phyloP scores from a whole-genome alignment of 345 rosid genomes.

The Aurinia saxatilis region DNA sequence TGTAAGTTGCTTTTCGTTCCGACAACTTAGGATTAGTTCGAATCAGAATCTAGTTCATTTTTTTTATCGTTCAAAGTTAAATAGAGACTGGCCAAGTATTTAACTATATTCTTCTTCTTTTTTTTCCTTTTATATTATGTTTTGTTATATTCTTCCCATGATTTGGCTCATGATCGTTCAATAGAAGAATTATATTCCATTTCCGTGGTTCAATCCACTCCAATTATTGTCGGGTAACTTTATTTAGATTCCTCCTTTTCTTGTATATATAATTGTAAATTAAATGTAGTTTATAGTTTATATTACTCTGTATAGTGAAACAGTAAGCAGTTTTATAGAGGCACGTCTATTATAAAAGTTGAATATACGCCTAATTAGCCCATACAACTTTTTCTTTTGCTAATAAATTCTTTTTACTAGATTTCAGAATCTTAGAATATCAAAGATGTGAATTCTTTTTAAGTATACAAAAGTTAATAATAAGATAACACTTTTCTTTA shows the following conservation, averaged over 20 bases:
- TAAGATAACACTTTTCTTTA: no score
- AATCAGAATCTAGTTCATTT: constrained; percentile 24
- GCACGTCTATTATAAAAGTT: not conserved
- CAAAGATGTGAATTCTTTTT: no score
- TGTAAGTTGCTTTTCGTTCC: constrained; percentile 7
- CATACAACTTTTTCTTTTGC: not conserved
- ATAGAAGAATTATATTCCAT: constrained; percentile 8
- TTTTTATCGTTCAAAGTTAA: not conserved
- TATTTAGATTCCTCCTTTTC: not conserved
- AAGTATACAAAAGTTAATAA: no score
- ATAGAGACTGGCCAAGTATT: not conserved
- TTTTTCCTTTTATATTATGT: not conserved
- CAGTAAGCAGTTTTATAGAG: not conserved
- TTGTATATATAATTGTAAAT: not conserved
- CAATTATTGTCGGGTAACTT: constrained; percentile 5
- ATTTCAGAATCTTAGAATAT: no score
- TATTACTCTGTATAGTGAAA: not conserved
- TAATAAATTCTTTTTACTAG: not conserved
- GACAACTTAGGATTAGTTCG: constrained; percentile 28
- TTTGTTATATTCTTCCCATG: constrained; percentile 6
- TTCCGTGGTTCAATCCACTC: constrained; percentile 9
- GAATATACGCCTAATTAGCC: not conserved
- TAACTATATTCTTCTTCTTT: constrained; percentile 2
- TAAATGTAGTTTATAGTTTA: not conserved
- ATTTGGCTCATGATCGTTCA: not conserved